Evolutionary conservation across 1,284 basidiomycete species (phyloP), one percentile per base, ranked within the genome.

Genomic region (Gastroboletus turbinatus): DNA sequence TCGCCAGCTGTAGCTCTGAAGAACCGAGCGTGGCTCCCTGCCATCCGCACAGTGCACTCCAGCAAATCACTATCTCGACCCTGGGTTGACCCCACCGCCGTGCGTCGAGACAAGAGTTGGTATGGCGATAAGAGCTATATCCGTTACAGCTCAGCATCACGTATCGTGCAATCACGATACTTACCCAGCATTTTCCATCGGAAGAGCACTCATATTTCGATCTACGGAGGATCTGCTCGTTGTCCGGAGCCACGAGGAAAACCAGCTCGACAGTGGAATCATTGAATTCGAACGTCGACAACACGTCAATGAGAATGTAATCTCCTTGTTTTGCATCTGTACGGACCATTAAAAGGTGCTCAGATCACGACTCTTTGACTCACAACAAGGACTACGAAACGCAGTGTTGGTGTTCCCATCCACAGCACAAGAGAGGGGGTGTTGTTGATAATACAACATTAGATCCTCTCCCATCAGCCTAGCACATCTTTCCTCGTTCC

Each of bases 351-450:
- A 61, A 46, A 63, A 48, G 25, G 10, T 40, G 44, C n/a, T 14
- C 21, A 17, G 23, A 19, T 16, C 19, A 46, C 27, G 14, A 27
- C 10, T 23, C 38, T 53, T 42, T 32, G 44, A 69, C 76, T 52
- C 59, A 84, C 84, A 65, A 57, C 67, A 56, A 25, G 69, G 64
- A 64, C 83, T 83, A 43, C 73, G 72, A 62, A 87, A 88, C 3
- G 70, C 75, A 35, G 83, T 85, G 9, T 68, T 66, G 1, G 66
- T 54, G 21, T 73, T 64, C 16, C 78, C 77, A 70, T 88, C 85
- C 4, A 85, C 83, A 5, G 83, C 83, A 63, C 73, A 69, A 13
- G 82, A 84, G 21, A 77, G 75, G n/a, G 83, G 69, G 65, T 79
- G 71, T 2, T 66, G 59, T 27, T 80, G 55, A 63, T 83, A 85